Evolutionary conservation across 192 early-diverging fungal species (phyloP).

Genomic region (Obelidium mucronatum): DNA sequence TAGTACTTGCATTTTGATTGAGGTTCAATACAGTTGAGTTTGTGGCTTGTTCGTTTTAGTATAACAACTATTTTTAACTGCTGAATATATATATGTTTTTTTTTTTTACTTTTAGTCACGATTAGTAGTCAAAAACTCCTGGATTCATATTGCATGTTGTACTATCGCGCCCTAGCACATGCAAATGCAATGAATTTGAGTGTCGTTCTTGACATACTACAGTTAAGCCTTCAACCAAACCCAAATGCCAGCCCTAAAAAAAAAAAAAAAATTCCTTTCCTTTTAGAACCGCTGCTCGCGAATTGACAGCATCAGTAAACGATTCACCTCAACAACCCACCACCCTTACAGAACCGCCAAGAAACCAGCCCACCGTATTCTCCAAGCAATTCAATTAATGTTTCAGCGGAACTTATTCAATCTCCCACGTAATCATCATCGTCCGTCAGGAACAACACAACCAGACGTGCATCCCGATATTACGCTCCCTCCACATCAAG

Average conservation of each 20-base stretch:
- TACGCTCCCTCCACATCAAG: background rate
- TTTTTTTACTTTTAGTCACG: constrained; percentile 21
- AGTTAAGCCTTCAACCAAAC: background rate
- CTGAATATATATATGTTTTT: background rate
- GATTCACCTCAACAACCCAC: background rate
- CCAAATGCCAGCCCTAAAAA: background rate
- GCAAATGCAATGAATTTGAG: constrained; percentile 39
- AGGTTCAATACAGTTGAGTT: constrained; percentile 36
- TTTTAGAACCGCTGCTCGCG: constrained; percentile 2
- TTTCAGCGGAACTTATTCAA: constrained; percentile 34
- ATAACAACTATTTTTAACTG: background rate
- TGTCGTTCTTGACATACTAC: constrained; percentile 31
- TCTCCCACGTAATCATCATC: constrained; percentile 5
- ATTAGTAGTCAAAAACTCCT: constrained; percentile 41
- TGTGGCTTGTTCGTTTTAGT: background rate
- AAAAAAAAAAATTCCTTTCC: too few species aligned
- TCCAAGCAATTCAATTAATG: constrained; percentile 44
- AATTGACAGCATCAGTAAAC: background rate
- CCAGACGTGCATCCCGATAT: background rate
- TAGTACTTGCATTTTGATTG: constrained; percentile 30
- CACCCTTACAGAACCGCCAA: background rate
- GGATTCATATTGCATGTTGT: constrained; percentile 43
- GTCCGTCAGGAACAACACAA: background rate
- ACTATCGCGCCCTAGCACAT: constrained; percentile 43
- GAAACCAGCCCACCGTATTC: constrained; percentile 19